Base-by-base conservation (phyloP, 108 stramenopile genomes). In the Cylindrotheca fusiformis region DNA sequence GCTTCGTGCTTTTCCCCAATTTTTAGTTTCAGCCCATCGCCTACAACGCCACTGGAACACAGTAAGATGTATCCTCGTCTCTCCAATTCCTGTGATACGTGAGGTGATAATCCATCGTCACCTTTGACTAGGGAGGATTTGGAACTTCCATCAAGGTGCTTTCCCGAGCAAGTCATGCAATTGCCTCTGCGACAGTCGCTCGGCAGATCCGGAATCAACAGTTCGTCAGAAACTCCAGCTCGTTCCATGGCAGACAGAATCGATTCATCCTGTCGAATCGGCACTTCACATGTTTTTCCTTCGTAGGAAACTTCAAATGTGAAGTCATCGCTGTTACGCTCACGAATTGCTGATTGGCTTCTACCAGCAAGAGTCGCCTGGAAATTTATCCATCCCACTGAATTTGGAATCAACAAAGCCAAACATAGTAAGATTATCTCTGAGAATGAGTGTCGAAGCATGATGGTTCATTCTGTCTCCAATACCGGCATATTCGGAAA, bases 141-240 rank as follows among this genome's bases (percentile, higher is more conserved):
- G 2, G 63, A 41, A 25, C 67, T 71, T 8, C 54, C 62, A 10
- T 45, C 44, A 14, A 19, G 1, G 45, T 63, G 32, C 30, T 60
- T 60, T 28, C 80, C 79, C 19, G 82, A 63, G 66, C 89, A 90
- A 1, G 89, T 85, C 51, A 90, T 62, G 48, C 89, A 90, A 66
- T 85, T 87, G 0, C 89, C 89, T 8, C 86, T 72, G 10, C 85
- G 79, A 61, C 89, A 90, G 50, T 90, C 84, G 41, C 71, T 69
- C 1, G 89, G 86, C 19, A 85, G 55, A 47, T 72, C 48, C 4
- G 86, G 78, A 20, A 90, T 46, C 14, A 69, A 68, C 17, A 90
- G 63, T 36, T 29, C 31, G 22, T 65, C 48, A 6, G 69, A 25
- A 6, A 32, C 48, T 19, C 51, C 44, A 29, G 47, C 23, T 25